Conservation (phyloP, 148 eudicot species). For the Arbutus unedo region DNA sequence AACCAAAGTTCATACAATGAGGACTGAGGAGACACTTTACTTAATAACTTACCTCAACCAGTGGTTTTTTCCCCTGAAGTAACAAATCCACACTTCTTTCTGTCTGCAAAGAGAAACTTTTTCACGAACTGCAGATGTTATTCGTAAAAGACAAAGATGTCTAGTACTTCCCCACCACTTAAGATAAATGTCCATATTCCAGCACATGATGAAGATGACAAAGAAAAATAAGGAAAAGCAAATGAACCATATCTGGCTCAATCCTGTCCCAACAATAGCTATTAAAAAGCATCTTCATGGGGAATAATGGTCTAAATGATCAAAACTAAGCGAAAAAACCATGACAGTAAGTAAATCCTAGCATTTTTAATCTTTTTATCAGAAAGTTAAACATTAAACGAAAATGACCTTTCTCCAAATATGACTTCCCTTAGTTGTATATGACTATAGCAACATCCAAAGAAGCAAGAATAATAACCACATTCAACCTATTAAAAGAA, state of each 20-base stretch:
- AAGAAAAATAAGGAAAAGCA: background rate
- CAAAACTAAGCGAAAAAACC: background rate
- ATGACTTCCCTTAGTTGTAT: background rate
- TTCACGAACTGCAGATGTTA: background rate
- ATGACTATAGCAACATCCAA: background rate
- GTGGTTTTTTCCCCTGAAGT: conserved; percentile 41
- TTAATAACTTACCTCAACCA: conserved; percentile 42
- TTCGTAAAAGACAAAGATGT: background rate
- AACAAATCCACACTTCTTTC: conserved; percentile 43
- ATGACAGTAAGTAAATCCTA: background rate
- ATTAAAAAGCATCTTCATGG: background rate
- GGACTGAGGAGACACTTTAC: conserved; percentile 4
- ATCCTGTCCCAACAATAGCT: background rate
- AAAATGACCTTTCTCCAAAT: conserved; percentile 1
- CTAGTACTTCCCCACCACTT: background rate
- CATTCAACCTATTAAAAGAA: background rate
- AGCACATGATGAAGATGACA: background rate
- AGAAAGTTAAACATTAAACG: background rate
- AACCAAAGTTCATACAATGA: background rate
- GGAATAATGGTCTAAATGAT: background rate
- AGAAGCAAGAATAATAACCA: background rate
- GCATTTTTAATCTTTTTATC: background rate
- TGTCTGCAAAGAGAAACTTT: conserved; percentile 26
- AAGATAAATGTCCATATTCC: background rate
- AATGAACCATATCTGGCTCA: background rate